Conservation (phyloP, 495 filamentous ascomycete genomes). For the Talaromyces trachyspermus region DNA sequence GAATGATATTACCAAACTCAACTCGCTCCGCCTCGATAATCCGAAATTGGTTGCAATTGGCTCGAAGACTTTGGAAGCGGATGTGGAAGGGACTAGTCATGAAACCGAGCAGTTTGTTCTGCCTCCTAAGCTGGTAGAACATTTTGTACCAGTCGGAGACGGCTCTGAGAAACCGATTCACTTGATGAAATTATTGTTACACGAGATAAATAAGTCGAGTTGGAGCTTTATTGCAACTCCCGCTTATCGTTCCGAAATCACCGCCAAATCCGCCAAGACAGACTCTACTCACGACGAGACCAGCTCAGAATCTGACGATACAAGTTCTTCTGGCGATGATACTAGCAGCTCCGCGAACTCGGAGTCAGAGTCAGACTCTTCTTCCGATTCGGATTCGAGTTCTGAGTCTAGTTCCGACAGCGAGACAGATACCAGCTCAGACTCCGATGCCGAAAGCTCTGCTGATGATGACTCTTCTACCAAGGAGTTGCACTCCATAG, state of each 20-base stretch:
- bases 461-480: constrained; percentile 1
- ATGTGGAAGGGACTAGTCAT: constrained; percentile 19
- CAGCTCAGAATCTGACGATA: constrained; percentile 11
- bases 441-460: constrained; percentile 19
- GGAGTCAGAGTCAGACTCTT: constrained; percentile 22
- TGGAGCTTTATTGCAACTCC: constrained; percentile 1
- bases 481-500: not conserved
- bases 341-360: constrained; percentile 26
- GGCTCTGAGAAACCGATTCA: constrained; percentile 78
- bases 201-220: constrained; percentile 21
- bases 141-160: constrained; percentile 65
- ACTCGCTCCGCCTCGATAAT: constrained; percentile 59
- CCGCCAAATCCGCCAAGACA: not conserved
- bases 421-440: constrained; percentile 20
- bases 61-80: constrained; percentile 33
- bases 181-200: constrained; percentile 43
- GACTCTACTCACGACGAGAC: constrained; percentile 1
- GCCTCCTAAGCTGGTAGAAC: constrained; percentile 64
- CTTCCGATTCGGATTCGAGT: constrained; percentile 17
- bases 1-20: constrained; percentile 71
- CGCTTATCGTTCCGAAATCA: constrained; percentile 47
- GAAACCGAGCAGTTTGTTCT: constrained; percentile 45
- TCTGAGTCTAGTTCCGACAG: constrained; percentile 18
- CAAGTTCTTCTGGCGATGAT: constrained; percentile 21
- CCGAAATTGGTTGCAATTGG: constrained; percentile 72